Conservation (phyloP, 106 monocot species). For the Dendrobium officinale region DNA sequence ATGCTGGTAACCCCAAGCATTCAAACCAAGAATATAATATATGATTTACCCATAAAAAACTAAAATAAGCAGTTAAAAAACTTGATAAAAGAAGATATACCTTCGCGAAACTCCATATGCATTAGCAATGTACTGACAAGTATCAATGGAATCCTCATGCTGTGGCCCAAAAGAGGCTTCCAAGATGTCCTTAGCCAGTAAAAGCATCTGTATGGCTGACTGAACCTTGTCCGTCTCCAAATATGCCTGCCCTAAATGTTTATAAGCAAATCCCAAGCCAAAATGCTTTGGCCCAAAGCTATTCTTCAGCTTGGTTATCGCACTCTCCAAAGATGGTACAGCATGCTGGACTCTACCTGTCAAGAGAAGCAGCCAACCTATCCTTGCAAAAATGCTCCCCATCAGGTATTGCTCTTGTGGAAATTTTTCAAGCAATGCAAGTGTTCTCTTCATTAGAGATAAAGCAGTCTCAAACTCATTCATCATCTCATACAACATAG, state of each 20-base stretch:
- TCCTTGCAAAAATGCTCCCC: slow-evolving; percentile 63
- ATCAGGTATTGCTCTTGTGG: slow-evolving; percentile 61
- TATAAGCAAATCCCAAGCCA: slow-evolving; percentile 57
- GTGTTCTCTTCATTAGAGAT: slow-evolving; percentile 53
- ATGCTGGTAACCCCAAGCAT: background rate
- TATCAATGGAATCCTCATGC: slow-evolving; percentile 56
- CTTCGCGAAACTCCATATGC: slow-evolving; percentile 49
- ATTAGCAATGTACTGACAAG: slow-evolving; percentile 53
- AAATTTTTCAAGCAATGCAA: slow-evolving; percentile 37
- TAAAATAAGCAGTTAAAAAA: background rate
- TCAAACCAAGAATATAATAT: background rate
- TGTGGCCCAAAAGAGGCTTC: slow-evolving; percentile 24
- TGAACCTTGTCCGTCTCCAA: slow-evolving; percentile 27
- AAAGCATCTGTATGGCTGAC: slow-evolving; percentile 30
- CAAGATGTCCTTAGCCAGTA: slow-evolving; percentile 37
- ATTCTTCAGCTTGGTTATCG: slow-evolving; percentile 49
- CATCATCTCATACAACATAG: slow-evolving; percentile 81
- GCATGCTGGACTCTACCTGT: slow-evolving; percentile 48
- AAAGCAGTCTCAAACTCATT: slow-evolving; percentile 67
- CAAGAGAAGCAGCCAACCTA: slow-evolving; percentile 80
- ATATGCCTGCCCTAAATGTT: slow-evolving; percentile 63
- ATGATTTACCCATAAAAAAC: background rate
- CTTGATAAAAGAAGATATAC: slow-evolving; percentile 12
- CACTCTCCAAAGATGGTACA: slow-evolving; percentile 63
- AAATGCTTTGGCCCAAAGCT: slow-evolving; percentile 71